phyloP scores from a whole-genome alignment of 2,329 filamentous ascomycete species.

The Celoporthe dispersa region DNA sequence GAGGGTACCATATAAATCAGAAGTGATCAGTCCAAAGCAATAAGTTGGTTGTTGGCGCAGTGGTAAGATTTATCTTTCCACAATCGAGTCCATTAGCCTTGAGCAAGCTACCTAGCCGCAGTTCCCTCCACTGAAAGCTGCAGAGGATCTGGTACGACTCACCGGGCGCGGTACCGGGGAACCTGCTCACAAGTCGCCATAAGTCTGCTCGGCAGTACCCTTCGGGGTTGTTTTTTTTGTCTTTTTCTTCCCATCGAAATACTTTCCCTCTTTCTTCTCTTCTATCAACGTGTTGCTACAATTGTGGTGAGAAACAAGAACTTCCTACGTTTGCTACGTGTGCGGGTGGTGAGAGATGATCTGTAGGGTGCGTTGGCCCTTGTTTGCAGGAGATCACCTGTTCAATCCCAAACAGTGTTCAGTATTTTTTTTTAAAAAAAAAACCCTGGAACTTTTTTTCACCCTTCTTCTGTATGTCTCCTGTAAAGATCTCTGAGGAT shows the following conservation, averaged over 20 bases:
- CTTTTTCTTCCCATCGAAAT: background rate
- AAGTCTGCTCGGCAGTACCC: conserved; percentile 10
- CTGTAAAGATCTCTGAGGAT: background rate
- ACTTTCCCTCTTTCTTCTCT: background rate
- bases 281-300: background rate
- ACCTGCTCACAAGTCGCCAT: conserved; percentile 10
- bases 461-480: background rate
- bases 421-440: too few relatives aligned
- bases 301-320: background rate
- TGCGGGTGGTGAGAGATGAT: background rate
- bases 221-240: conserved; percentile 2
- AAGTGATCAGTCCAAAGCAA: background rate
- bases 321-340: background rate
- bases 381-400: background rate
- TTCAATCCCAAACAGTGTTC: background rate
- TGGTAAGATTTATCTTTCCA: conserved; percentile 14
- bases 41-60: conserved; percentile 14
- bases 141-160: conserved; percentile 11
- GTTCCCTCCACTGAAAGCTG: conserved; percentile 17
- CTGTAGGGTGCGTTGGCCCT: background rate
- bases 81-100: conserved; percentile 12
- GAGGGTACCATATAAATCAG: background rate
- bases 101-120: conserved; percentile 14
- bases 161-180: conserved; percentile 14
- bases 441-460: too few relatives aligned